Base-by-base conservation (phyloP, 2,329 filamentous ascomycete genomes). In the Pseudogymnoascus sp. region DNA sequence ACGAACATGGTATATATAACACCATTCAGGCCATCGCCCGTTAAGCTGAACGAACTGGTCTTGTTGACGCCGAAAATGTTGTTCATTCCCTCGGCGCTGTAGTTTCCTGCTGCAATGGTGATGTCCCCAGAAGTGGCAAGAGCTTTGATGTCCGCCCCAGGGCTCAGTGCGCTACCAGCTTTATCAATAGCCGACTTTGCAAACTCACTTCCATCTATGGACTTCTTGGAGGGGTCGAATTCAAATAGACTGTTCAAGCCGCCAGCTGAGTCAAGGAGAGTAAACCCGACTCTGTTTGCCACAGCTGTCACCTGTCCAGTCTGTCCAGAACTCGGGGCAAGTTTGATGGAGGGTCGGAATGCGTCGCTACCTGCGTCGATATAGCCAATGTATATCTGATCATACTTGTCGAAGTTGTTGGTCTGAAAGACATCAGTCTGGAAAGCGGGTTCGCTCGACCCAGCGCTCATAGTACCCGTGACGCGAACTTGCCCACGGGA, bases 351-450 rank as follows among this genome's bases (percentile, higher is more conserved):
- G 12, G 93, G 91, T 45, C 86, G 86, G 79, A 97, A 97, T 18
- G 82, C 83, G 66, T 78, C 79, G 8, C 84, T 87, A 62, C 83
- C 86, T 62, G 87, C 86, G 72, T 97, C 91, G 62, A 99, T 86
- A 68, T 86, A 86, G 57, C 93, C 95, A 68, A 88, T 89, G 76
- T 92, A 96, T 64, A 99, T 86, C 69, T 90, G 87, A 73, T 99
- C 95, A 72, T 96, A 97, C 76, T 99, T 99, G 79, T 97, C 93
- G 74, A 88, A 96, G 73, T 96, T 84, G 77, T 99, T 99, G 16
- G 93, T 96, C 75, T 99, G 95, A 73, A 84, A 96, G 6, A 97
- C 78, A 0, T 83, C 81, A 0, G 81, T 84, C 29, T 84, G 81
- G 64, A 86, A 80, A 4, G 83, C 79, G 37, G 75, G 73, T 61